These are phyloP conservation scores for Tillandsia leiboldiana DNA, from an alignment of 176 grass and related monocot species.

Conservation along the genomic window DNA sequence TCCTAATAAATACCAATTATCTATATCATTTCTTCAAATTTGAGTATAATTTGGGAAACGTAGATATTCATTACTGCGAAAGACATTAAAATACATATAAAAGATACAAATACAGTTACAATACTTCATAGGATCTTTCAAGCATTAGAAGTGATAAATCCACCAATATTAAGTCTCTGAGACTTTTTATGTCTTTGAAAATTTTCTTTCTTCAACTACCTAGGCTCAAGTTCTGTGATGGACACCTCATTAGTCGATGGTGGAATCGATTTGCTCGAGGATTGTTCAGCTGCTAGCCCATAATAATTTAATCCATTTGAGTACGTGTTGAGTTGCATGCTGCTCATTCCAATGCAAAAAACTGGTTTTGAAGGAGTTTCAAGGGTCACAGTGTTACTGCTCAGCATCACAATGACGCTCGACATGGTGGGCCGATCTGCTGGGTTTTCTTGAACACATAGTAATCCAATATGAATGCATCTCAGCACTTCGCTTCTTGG, in stretches of 20 bases:
- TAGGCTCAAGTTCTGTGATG: constrained; percentile 20
- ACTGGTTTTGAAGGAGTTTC: neutral
- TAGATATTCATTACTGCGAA: neutral
- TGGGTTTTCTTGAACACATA: constrained; percentile 25
- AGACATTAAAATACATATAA: neutral
- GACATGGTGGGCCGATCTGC: constrained; percentile 9
- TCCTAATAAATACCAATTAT: too few relatives aligned
- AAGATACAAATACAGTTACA: neutral
- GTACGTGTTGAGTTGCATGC: neutral
- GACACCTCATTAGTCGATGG: constrained; percentile 13
- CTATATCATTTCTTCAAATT: too few relatives aligned
- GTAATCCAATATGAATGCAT: constrained; percentile 28
- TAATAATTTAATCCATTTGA: too few relatives aligned
- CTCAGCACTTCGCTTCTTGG: neutral
- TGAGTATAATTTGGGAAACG: too few relatives aligned
- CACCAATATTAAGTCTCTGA: neutral
- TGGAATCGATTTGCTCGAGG: neutral
- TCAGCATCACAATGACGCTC: constrained; percentile 20
- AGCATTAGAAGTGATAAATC: neutral
- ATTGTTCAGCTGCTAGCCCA: neutral
- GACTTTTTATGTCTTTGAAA: too few relatives aligned
- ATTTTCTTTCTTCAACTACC: constrained; percentile 1
- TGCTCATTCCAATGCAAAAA: neutral
- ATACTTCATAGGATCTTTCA: neutral
- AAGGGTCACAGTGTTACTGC: neutral